Base-by-base conservation (phyloP, 2,329 filamentous ascomycete genomes). In the Clarireedia sp. region DNA sequence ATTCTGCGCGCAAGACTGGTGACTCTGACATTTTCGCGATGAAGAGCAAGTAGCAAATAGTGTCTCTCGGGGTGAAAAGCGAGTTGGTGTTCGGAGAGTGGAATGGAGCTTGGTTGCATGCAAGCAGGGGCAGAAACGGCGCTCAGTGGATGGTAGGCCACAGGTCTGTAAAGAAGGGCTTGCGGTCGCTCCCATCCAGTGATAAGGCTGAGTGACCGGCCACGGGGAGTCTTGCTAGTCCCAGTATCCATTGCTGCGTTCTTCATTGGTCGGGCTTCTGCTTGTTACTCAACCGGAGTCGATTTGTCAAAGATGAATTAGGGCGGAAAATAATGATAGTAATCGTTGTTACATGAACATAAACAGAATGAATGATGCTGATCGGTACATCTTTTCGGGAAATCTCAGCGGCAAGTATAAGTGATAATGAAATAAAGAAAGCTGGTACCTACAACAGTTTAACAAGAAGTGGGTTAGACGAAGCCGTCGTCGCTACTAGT, bases 41-140 rank as follows among this genome's bases (percentile, higher is more conserved):
- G 71, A 0, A 81, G 70, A 9, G 65, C 66, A 17, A 66, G 57
- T 1, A 71, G 55, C 17, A 82, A 72, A 56, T 80, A 79, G 6
- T 72, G 66, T 12, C 72, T 70, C 60, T 83, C 78, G 3, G 66
- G 65, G 52, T 73, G 70, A 3, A 80, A 33, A n/a, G 23, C 21
- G 16, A n/a, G 17, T 44, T 5, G 23, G 29, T 10, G 26, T 2
- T 4, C 33, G 24, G 37, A 49, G 37, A 17, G 17, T 9, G 24
- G 37, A 26, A 21, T 9, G 16, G 19, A 24, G 24, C n/a, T 49
- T 49, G 48, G 14, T 0, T 48, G 44, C 17, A 16, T 7, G 10
- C 26, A 16, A 21, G 51, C 16, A 16, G 44, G 36, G 9, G 17
- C 44, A 12, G 44, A 41, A 2, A 43, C 4, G 9, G 44, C 12